phyloP scores from a whole-genome alignment of 2,329 filamentous ascomycete species.

The Diaporthe destruens region DNA sequence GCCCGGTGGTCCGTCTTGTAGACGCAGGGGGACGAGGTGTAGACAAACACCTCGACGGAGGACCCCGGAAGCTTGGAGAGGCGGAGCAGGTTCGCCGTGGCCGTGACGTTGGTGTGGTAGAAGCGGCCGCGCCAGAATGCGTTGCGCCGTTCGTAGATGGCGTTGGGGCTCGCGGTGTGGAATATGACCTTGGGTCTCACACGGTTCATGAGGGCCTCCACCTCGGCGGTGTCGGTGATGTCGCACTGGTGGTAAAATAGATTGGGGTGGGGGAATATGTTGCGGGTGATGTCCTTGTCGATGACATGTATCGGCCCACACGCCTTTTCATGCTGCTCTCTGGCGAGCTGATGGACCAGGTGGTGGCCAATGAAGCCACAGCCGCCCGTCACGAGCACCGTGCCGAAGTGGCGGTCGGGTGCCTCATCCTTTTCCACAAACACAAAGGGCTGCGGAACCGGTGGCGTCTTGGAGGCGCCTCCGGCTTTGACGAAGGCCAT shows the following conservation, averaged over 20 bases:
- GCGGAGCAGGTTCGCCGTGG: conserved; percentile 48
- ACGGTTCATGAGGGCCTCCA: conserved; percentile 44
- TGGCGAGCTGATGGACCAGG: conserved; percentile 48
- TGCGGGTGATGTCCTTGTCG: conserved; percentile 46
- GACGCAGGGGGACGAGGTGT: conserved; percentile 49
- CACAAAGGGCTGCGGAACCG: not conserved
- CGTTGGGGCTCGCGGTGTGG: conserved; percentile 50
- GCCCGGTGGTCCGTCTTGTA: conserved; percentile 47
- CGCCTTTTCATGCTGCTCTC: conserved; percentile 39
- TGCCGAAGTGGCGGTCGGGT: conserved; percentile 35
- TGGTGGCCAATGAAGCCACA: conserved; percentile 52
- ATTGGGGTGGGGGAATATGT: conserved; percentile 43
- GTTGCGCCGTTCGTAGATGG: conserved; percentile 41
- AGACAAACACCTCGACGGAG: conserved; percentile 49
- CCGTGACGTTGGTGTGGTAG: conserved; percentile 49
- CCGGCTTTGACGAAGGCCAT: not conserved
- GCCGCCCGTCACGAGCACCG: conserved; percentile 50
- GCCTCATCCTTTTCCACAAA: no score
- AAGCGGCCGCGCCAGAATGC: conserved; percentile 42
- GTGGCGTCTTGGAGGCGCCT: not conserved
- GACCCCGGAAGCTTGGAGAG: conserved; percentile 42
- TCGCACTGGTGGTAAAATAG: conserved; percentile 47
- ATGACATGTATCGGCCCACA: conserved; percentile 47
- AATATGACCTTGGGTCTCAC: conserved; percentile 49
- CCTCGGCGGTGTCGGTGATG: conserved; percentile 45